These are phyloP conservation scores for Talaromyces sp. DNA, from an alignment of 2,329 filamentous ascomycete species.

Conservation along the genomic window DNA sequence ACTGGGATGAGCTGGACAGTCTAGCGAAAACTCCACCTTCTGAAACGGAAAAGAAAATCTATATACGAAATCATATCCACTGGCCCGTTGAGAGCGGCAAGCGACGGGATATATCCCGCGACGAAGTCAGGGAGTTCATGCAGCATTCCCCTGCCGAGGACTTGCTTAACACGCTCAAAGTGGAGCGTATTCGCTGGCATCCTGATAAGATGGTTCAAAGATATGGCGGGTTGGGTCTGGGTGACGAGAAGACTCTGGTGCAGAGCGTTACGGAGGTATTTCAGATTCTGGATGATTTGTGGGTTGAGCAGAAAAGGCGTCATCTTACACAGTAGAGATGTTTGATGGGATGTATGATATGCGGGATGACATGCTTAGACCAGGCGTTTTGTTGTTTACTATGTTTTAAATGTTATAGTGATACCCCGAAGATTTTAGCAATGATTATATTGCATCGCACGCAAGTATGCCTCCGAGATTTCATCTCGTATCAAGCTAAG, in stretches of 20 bases:
- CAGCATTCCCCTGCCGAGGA: constrained; percentile 49
- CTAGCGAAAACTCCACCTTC: constrained; percentile 20
- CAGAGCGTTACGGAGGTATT: constrained; percentile 84
- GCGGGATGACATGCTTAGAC: background rate
- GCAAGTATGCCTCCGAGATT: background rate
- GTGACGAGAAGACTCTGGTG: constrained; percentile 62
- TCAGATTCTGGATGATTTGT: constrained; percentile 80
- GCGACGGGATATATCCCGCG: constrained; percentile 55
- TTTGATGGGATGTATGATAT: background rate
- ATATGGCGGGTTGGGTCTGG: constrained; percentile 67
- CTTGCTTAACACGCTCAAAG: constrained; percentile 61
- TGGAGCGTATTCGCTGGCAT: constrained; percentile 90
- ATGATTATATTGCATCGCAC: background rate
- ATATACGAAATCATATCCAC: constrained; percentile 48
- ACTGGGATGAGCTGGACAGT: constrained; percentile 58
- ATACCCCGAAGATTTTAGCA: background rate
- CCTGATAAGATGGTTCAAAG: constrained; percentile 96
- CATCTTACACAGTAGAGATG: background rate
- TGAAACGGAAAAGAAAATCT: constrained; percentile 24
- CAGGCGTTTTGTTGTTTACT: constrained; percentile 8
- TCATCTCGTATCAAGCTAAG: background rate
- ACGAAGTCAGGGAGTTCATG: constrained; percentile 68
- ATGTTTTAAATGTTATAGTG: background rate
- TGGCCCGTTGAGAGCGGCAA: constrained; percentile 72
- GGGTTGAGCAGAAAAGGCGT: constrained; percentile 58